Base-by-base conservation (phyloP, 805 yeast genomes). In the Yamadazyma takamatsuzukensis region DNA sequence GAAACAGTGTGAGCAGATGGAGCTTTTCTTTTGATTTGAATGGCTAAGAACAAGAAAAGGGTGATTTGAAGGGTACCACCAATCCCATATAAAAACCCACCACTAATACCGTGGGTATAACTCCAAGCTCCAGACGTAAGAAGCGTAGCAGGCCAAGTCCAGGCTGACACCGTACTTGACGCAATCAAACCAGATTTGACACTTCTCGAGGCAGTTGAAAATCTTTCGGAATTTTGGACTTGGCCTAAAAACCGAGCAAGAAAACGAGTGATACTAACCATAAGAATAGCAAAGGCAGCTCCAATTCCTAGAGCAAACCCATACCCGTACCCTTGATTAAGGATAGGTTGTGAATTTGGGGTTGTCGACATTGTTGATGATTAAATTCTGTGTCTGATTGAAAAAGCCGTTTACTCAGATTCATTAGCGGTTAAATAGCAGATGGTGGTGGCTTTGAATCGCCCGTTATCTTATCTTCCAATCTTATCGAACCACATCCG, bases 231-330 rank as follows among this genome's bases (percentile, higher is more conserved):
- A 37, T 62, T 60, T 39, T 66, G 72, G 4, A 54, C 54, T 41
- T 66, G 68, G 25, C 59, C 58, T 52, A 58, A 50, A 43, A 58
- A 67, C 30, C 47, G 54, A 11, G 64, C 48, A 13, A 67, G 44
- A 13, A 61, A 36, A 38, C 45, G 44, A 1, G 70, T 53, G 24
- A 66, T 41, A 4, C 45, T 19, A 12, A 59, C 47, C 70, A 68
- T 67, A 7, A 61, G 39, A 9, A 63, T 30, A 3, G 72, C 70
- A 40, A 68, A 68, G 3, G 61, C 64, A 6, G 69, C 56, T n/a
- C 74, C 74, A 6, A 68, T 55, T 3, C 72, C 74, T n/a, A 70
- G 49, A 19, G 67, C 59, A 32, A 56, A 54, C 5, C 70, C 70
- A 39, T 66, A 70, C 2, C 74, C 74, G 30, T 36, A 34, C 15